Evolutionary conservation across 495 filamentous ascomycete species (phyloP), one percentile per base, ranked within the genome.

Genomic region (Trichoderma reesei): DNA sequence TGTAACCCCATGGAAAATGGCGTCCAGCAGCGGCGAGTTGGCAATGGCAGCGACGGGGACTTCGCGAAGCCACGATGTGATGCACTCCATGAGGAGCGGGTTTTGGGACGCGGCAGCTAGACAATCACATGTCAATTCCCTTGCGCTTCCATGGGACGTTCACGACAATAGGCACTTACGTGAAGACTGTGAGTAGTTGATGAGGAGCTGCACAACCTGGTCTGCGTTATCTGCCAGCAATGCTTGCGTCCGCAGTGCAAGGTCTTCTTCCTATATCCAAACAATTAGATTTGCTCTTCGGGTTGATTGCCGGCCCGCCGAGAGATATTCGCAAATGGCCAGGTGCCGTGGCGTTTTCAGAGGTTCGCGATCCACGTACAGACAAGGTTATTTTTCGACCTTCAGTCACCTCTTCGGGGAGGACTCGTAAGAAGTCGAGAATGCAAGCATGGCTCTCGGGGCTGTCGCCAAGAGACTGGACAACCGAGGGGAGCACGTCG

Each of bases 371-470:
- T 82, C 83, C 79, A 92, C 91, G 79, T 92, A 96, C 92, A 81
- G 89, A 91, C 76, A 99, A 82, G 82, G 90, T 95, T 83, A 98
- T 96, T 80, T 96, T 98, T 76, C 94, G 90, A 76, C 95, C 94
- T 80, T 98, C 94, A 60, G 90, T 98, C 73, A 99, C 95, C 83
- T 99, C 94, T 80, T 99, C 94, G 20, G 94, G 94, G 59, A 99
- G 85, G 70, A 99, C 92, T 72, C 87, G 91, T 63, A 99, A 80
- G 75, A 99, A 98, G 72, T 98, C 95, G 66, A 99, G 77, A 68
- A 97, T 88, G 72, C 89, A 92, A 62, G 92, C 86, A 65, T 86
- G 82, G 72, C 85, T 89, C 67, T 88, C 83, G 54, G 88, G 85
- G 68, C 86, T 86, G 71, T 83, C 85, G 60, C 93, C 91, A 51